Percentiles rank a stretch among this genome's conserved stretches.
These are phyloP conservation scores for Diplodia intermedia DNA, from an alignment of 2,329 filamentous ascomycete species.

Conservation along the genomic window DNA sequence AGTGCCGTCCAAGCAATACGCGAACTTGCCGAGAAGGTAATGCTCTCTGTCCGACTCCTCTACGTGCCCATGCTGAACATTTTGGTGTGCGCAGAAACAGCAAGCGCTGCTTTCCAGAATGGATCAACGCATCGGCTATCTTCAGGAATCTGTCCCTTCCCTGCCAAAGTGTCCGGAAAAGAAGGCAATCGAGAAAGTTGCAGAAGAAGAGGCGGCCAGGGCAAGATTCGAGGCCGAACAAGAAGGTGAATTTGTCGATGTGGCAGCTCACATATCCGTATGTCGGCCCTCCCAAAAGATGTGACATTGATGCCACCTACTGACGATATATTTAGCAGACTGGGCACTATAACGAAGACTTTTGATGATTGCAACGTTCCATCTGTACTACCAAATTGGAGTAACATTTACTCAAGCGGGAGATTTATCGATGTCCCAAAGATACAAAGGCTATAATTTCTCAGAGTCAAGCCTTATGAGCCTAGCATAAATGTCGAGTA, in stretches of 20 bases:
- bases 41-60: background rate
- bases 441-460: too few species aligned
- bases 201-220: background rate
- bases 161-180: background rate
- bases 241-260: background rate
- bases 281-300: too few species aligned
- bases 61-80: background rate
- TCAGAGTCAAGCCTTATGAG: too few species aligned
- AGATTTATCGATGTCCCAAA: too few species aligned
- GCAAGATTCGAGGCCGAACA: background rate
- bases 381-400: too few species aligned
- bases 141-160: background rate
- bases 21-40: constrained; percentile 13
- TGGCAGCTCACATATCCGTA: background rate
- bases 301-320: background rate
- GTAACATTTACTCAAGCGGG: background rate
- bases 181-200: constrained; percentile 3
- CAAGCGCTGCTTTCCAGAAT: constrained; percentile 12
- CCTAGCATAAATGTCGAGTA: too few species aligned
- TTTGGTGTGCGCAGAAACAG: background rate
- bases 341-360: background rate
- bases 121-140: constrained; percentile 13
- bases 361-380: background rate
- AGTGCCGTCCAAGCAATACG: constrained; percentile 2
- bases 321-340: background rate